Evolutionary conservation across 2,329 filamentous ascomycete species (phyloP), one percentile per base, ranked within the genome.

Genomic region (Colletotrichum truncatum): DNA sequence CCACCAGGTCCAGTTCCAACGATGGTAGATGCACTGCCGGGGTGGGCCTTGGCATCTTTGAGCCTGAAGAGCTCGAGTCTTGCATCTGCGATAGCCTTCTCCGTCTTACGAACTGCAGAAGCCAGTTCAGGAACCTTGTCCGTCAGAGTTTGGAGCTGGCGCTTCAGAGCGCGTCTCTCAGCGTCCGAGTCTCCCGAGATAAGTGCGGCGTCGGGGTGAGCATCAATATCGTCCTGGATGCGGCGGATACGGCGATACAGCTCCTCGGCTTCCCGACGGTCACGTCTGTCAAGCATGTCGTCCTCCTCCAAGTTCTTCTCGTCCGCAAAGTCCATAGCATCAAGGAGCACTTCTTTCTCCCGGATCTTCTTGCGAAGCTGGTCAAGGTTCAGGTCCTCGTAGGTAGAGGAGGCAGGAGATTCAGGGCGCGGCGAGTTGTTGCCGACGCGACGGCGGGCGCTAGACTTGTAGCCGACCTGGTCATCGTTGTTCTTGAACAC

Each of bases 401-500:
- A 90, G 2, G 91, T 91, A 78, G 91, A 72, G 76, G 90, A 91
- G 2, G 87, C 85, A 9, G 92, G 92, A 4, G 91, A 90, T 26
- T 91, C 89, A 6, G 95, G 93, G 2, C 94, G 94, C 49, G 94
- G 93, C 8, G 94, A 96, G 41, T 82, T 83, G 66, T 88, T 90
- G 39, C 92, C 93, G 60, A 97, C 81, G 70, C 96, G 89, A 68
- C 94, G 93, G 68, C 96, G 93, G 57, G 96, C 96, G 76, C 94
- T 98, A 11, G 96, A 98, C 71, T 91, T 91, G 75, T 99, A 99
- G 5, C 93, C 94, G 72, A 97, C 88, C 65, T 94, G 91, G 70
- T 97, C 93, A 72, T 97, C 94, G 70, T 98, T 96, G 75, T 98
- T 98, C 75, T 97, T 95, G 80, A 95, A 99, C 3, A 98, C 92